Conservation (phyloP, 2,329 filamentous ascomycete species). For the Xylogone sp. region DNA sequence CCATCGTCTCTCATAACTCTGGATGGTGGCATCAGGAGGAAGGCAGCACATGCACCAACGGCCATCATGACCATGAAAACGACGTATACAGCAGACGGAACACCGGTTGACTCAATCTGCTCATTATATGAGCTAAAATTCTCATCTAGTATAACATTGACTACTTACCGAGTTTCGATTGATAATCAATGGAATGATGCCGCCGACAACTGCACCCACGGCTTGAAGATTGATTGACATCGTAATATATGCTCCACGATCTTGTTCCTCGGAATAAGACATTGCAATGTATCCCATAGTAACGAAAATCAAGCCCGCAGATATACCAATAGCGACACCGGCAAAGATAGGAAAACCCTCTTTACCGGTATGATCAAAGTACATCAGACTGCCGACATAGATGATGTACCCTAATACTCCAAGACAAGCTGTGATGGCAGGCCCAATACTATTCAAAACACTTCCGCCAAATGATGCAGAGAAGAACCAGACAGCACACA, state of each 20-base stretch:
- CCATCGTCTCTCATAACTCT: constrained; percentile 22
- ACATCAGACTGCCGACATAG: constrained; percentile 25
- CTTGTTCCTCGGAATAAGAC: constrained; percentile 29
- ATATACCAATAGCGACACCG: constrained; percentile 23
- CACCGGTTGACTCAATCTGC: constrained; percentile 4
- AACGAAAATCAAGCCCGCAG: constrained; percentile 26
- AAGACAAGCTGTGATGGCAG: constrained; percentile 17
- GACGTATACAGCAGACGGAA: constrained; percentile 21
- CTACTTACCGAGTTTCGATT: constrained; percentile 15
- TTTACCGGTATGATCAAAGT: constrained; percentile 21
- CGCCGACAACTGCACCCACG: constrained; percentile 21
- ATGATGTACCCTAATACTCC: constrained; percentile 22
- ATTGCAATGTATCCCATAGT: constrained; percentile 27
- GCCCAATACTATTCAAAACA: constrained; percentile 24
- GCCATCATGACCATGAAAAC: constrained; percentile 22
- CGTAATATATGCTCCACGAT: constrained; percentile 26
- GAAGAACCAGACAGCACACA: constrained; percentile 27
- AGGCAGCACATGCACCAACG: constrained; percentile 5
- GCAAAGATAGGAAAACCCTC: constrained; percentile 20
- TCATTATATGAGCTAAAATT: too few relatives aligned
- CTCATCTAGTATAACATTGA: too few relatives aligned
- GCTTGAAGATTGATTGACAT: constrained; percentile 27
- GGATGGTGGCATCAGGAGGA: constrained; percentile 14
- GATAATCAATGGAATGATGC: constrained; percentile 24
- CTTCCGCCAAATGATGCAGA: constrained; percentile 22